These are phyloP conservation scores for Backusella westeae DNA, from an alignment of 192 early-diverging fungal species.

Conservation along the genomic window DNA sequence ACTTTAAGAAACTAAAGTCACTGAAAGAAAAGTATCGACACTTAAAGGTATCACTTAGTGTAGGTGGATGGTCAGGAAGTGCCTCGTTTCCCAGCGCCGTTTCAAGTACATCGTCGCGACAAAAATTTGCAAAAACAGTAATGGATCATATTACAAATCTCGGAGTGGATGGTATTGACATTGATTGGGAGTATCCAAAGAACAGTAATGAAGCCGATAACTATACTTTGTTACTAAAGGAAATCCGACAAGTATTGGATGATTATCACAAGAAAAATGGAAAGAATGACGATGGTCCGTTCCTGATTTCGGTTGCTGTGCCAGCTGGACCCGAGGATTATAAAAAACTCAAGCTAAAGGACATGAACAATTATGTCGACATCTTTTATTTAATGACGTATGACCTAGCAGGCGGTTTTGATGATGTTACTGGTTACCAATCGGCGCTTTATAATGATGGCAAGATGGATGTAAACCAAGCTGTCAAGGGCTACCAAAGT, in stretches of 20 bases:
- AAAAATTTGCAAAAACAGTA: constrained; percentile 55
- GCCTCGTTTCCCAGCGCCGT: constrained; percentile 67
- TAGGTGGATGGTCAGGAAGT: constrained; percentile 78
- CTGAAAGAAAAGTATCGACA: constrained; percentile 67
- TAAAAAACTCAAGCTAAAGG: constrained; percentile 53
- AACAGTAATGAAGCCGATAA: constrained; percentile 73
- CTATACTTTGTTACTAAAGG: constrained; percentile 72
- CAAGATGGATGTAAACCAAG: constrained; percentile 57
- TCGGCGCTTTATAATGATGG: constrained; percentile 72
- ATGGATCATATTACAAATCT: constrained; percentile 43
- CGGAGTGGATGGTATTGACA: constrained; percentile 57
- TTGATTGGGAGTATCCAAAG: constrained; percentile 81
- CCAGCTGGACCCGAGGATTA: constrained; percentile 60
- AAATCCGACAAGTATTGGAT: constrained; percentile 71
- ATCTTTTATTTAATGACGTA: constrained; percentile 93
- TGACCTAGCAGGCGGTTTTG: constrained; percentile 70
- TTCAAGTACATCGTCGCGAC: constrained; percentile 39
- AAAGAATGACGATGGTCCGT: constrained; percentile 27
- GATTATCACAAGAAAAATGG: constrained; percentile 32
- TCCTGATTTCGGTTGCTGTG: constrained; percentile 67
- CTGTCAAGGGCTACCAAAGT: constrained; percentile 67
- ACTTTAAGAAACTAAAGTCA: constrained; percentile 58
- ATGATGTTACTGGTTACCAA: constrained; percentile 76
- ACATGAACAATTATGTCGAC: constrained; percentile 66
- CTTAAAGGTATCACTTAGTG: constrained; percentile 66